These are phyloP conservation scores for Achlya hypogyna DNA, from an alignment of 352 stramenopile species.

Conservation along the genomic window DNA sequence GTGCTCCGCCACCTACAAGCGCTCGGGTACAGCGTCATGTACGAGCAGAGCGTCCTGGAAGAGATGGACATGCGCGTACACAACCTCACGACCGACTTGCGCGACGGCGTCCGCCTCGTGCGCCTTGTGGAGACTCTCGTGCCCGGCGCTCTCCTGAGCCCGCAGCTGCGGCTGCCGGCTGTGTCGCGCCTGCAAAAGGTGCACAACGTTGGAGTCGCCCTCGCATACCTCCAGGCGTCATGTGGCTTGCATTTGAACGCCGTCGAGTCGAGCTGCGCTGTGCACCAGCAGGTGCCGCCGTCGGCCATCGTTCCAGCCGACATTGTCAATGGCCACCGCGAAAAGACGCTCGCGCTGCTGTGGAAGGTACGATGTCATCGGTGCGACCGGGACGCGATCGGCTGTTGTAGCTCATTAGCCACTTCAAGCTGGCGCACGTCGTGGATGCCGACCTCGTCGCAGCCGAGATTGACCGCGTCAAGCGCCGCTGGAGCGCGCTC, in stretches of 20 bases:
- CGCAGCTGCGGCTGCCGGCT: constrained; percentile 85
- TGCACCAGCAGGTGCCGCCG: not conserved
- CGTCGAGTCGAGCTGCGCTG: constrained; percentile 2
- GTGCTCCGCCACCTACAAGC: constrained; percentile 90
- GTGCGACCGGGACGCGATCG: too few species aligned
- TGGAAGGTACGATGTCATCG: constrained; percentile 91
- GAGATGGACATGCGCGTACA: constrained; percentile 90
- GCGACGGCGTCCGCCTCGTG: constrained; percentile 91
- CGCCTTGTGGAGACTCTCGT: constrained; percentile 90
- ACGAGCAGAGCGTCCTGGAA: constrained; percentile 90
- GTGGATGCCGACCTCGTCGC: constrained; percentile 32
- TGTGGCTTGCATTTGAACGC: constrained; percentile 31
- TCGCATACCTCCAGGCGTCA: constrained; percentile 74
- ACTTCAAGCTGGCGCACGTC: constrained; percentile 52
- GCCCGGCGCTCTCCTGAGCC: constrained; percentile 9
- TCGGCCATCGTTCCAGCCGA: constrained; percentile 79
- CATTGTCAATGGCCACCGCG: constrained; percentile 92
- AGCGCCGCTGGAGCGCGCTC: not conserved
- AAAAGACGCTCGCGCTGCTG: constrained; percentile 90
- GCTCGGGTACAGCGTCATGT: constrained; percentile 78
- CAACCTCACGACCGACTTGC: constrained; percentile 91
- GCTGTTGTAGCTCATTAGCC: constrained; percentile 36
- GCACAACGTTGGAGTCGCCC: constrained; percentile 91
- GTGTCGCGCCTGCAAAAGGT: constrained; percentile 93
- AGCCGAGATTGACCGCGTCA: constrained; percentile 35